Conservation (phyloP, 257 asterid species). For the Ilex asprella region DNA sequence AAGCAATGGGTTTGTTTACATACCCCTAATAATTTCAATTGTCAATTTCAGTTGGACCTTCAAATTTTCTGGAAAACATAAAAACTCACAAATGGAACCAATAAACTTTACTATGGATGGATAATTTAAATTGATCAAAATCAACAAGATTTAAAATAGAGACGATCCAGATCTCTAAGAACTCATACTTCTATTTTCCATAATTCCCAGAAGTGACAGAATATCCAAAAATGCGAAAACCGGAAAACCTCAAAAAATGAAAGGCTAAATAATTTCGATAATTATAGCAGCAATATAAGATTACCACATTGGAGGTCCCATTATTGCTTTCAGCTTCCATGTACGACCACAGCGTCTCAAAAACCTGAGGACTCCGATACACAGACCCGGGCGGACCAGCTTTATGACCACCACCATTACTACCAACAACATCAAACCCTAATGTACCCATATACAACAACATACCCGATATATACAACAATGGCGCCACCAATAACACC, state of each 20-base stretch:
- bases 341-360: conserved; percentile 86
- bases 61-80: too few relatives aligned
- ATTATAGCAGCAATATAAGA: neutral
- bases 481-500: conserved; percentile 81
- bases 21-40: too few relatives aligned
- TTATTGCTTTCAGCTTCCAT: conserved; percentile 84
- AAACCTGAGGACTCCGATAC: conserved; percentile 88
- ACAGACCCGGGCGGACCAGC: conserved; percentile 60
- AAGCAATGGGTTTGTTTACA: too few relatives aligned
- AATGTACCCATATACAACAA: conserved; percentile 84
- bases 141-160: too few relatives aligned
- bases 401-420: conserved; percentile 27
- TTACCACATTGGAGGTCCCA: conserved; percentile 63
- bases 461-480: conserved; percentile 84
- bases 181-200: neutral
- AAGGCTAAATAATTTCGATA: neutral
- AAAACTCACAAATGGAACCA: too few relatives aligned
- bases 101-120: too few relatives aligned
- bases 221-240: conserved; percentile 2
- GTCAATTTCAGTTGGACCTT: too few relatives aligned
- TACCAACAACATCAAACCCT: conserved; percentile 51
- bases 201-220: neutral
- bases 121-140: too few relatives aligned
- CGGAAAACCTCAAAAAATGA: neutral
- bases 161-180: too few relatives aligned